Evolutionary conservation across 2,329 filamentous ascomycete species (phyloP), one percentile per base, ranked within the genome.

Genomic region (Zasmidium citrigriseum): DNA sequence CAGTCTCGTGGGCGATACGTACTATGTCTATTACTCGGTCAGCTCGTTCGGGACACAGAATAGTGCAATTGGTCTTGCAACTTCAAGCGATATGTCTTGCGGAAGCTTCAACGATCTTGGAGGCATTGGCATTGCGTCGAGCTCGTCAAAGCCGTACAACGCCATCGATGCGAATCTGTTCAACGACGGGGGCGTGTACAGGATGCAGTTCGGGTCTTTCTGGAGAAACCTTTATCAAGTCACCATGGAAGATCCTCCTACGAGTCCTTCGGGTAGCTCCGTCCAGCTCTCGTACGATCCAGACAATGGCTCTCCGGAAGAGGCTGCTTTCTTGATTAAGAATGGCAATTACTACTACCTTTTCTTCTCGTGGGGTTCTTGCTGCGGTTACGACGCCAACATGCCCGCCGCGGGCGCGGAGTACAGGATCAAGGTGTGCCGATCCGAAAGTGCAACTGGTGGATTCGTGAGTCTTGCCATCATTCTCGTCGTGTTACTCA

Each of bases 11-110:
- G 82, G 81, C 61, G 76, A 74, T 54, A 76, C 77, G 0, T 90
- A 88, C 75, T 82, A 88, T 65, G 72, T 85, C n/a, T 89, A 87
- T 79, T 88, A 89, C 72, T 78, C 83, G 1, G 84, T 88, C n/a
- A 85, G 81, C 34, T 76, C 80, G 0, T 88, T 87, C 62, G 86
- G 86, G 0, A 80, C 78, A 0, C 85, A 88, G 62, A 73, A 79
- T 70, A 86, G 83, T 0, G 83, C 83, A 29, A 88, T 89, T 61
- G 87, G 87, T 18, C 72, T 83, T 3, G 82, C 82, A 1, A 83
- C 78, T 0, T 80, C 77, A n/a, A 66, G 64, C 3, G 75, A 75
- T 3, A 75, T 84, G 70, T 80, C 83, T 24, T 74, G 77, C 12
- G 84, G 83, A 38, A 78, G 75, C 16, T 89, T 85, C 85, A 85